These are phyloP conservation scores for Iris pallida DNA, from an alignment of 116 monocot species.

Conservation along the genomic window DNA sequence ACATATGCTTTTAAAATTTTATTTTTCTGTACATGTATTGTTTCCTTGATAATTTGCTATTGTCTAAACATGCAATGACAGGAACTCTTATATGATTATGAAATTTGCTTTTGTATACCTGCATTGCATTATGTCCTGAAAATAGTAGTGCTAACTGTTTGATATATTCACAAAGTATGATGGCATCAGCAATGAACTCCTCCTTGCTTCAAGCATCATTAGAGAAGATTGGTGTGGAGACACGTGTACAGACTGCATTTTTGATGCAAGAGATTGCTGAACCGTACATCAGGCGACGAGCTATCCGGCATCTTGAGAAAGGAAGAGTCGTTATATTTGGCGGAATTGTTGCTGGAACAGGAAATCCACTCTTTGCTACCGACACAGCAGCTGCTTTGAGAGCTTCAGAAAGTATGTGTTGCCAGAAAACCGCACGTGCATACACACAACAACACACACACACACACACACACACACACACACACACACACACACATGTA, in stretches of 20 bases:
- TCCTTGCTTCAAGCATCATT: constrained; percentile 89
- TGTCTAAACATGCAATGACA: too few relatives aligned
- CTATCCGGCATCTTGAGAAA: constrained; percentile 96
- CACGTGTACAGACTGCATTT: constrained; percentile 81
- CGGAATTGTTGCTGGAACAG: constrained; percentile 70
- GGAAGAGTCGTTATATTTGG: constrained; percentile 96
- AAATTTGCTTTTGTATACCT: too few relatives aligned
- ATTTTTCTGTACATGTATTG: too few relatives aligned
- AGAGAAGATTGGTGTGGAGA: constrained; percentile 82
- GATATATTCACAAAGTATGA: constrained; percentile 48
- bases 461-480: too few relatives aligned
- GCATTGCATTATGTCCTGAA: too few relatives aligned
- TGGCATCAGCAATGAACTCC: constrained; percentile 98
- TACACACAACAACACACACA: too few relatives aligned
- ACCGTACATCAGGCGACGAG: constrained; percentile 76
- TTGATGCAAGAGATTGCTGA: constrained; percentile 93
- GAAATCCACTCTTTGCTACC: constrained; percentile 73
- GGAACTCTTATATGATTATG: too few relatives aligned
- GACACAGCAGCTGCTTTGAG: constrained; percentile 83
- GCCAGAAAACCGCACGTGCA: neutral
- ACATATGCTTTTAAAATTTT: too few relatives aligned
- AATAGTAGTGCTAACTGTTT: too few relatives aligned
- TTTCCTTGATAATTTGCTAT: too few relatives aligned
- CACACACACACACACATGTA: too few relatives aligned
- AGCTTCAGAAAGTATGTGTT: constrained; percentile 83